Conservation (phyloP, 2,329 filamentous ascomycete species). For the Fusarium foetens region DNA sequence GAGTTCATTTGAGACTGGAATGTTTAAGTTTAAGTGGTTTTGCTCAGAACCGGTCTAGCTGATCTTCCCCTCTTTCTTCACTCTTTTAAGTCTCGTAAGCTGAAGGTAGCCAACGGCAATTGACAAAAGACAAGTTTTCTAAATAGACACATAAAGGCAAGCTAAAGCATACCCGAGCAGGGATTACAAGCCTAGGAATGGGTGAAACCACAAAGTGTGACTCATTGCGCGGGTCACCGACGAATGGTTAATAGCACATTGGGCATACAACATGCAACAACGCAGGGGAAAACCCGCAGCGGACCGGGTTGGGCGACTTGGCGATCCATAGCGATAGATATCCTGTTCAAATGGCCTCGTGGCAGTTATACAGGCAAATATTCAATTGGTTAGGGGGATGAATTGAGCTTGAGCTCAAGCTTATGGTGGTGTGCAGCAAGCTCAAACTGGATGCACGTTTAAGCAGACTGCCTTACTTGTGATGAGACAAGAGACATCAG, state of each 20-base stretch:
- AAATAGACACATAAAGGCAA: constrained; percentile 24
- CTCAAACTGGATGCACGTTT: constrained; percentile 2
- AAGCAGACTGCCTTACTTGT: constrained; percentile 17
- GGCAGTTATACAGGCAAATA: constrained; percentile 10
- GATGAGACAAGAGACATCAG: constrained; percentile 33
- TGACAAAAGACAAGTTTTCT: constrained; percentile 31
- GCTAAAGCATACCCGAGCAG: constrained; percentile 39
- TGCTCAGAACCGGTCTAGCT: background rate
- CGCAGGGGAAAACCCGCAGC: constrained; percentile 21
- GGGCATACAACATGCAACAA: constrained; percentile 32
- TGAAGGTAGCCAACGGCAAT: constrained; percentile 29
- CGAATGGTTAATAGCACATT: constrained; percentile 37
- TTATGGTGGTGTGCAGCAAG: background rate
- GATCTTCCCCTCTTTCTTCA: background rate
- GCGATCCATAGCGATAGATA: constrained; percentile 15
- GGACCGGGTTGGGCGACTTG: constrained; percentile 25
- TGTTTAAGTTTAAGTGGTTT: constrained; percentile 5
- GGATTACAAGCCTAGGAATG: constrained; percentile 41
- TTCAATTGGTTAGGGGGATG: constrained; percentile 18
- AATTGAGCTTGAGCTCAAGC: constrained; percentile 29
- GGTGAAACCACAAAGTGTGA: constrained; percentile 45
- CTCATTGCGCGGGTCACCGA: constrained; percentile 40
- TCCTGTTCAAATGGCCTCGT: constrained; percentile 21
- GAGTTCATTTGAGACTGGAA: constrained; percentile 3
- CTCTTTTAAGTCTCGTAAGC: constrained; percentile 15